Base-by-base conservation (phyloP, 257 asterid genomes). In the Rehmannia glutinosa region DNA sequence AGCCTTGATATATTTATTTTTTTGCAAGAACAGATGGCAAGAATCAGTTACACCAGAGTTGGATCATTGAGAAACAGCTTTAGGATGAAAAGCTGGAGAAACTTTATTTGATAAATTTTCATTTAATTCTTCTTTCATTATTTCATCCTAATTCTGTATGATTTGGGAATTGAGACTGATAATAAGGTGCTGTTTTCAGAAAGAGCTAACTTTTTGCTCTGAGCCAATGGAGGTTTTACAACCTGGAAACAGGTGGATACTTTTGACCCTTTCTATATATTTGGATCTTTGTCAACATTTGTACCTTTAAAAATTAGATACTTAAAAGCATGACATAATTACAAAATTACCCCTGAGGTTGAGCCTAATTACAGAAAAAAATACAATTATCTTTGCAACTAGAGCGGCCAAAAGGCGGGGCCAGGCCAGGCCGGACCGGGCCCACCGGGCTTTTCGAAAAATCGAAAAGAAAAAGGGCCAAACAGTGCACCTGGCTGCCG, bases 181-280 rank as follows among this genome's bases (percentile, higher is more conserved):
- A 1, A n/a, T n/a, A n/a, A n/a, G 10, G 20, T 19, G 8, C 19
- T 42, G 49, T 13, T 12, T 8, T 39, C 16, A 39, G 24, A 4
- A 46, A 46, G 8, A 36, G 42, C 42, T n/a, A n/a, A n/a, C n/a
- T n/a, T n/a, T n/a, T n/a, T n/a, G n/a, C n/a, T n/a, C n/a, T n/a
- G n/a, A n/a, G n/a, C 28, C 71, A 69, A 63, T 38, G 64, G 42
- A 64, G 53, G 3, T 17, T 55, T 64, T 1, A 54, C 43, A 49
- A 69, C 73, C 73, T 64, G 75, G 73, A 72, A 42, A 68, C 60
- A 77, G 81, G 54, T 43, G 19, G 64, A n/a, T 67, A 73, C 13
- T 60, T 52, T 63, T 77, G 77, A 63, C 73, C 59, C n/a, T 60
- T 68, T 38, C 16, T 47, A 50, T 64, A 0, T 46, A 68, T 43